Percentiles rank a stretch among this genome's conserved stretches.
Evolutionary conservation across 768 basidiomycete genomes (phyloP).

Genomic region (Rhodotorula paludigena): DNA sequence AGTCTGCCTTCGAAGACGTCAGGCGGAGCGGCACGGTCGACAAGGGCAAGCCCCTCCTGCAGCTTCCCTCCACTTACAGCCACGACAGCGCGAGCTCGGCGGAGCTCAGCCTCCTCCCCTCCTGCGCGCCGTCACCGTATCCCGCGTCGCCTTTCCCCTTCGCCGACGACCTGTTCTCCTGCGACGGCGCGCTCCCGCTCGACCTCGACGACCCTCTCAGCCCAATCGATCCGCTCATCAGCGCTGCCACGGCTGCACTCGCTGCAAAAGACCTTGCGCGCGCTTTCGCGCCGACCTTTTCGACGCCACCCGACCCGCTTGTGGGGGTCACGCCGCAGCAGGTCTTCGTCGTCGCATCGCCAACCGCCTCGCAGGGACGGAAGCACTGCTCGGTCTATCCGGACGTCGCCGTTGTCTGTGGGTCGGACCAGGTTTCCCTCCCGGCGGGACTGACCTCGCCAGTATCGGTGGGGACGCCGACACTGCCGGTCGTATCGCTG

Average conservation of each 20-base stretch:
- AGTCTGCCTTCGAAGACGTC: neutral
- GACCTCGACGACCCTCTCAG: neutral
- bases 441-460: too few species aligned
- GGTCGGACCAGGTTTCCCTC: too few species aligned
- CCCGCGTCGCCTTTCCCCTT: conserved; percentile 25
- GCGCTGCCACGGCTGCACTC: neutral
- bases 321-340: neutral
- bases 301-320: conserved; percentile 4
- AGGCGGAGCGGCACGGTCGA: neutral
- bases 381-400: conserved; percentile 28
- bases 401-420: neutral
- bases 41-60: neutral
- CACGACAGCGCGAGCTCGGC: conserved; percentile 1
- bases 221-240: conserved; percentile 27
- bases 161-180: neutral
- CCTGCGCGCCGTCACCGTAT: conserved; percentile 4
- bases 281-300: conserved; percentile 3
- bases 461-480: neutral
- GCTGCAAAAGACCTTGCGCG: neutral
- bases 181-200: neutral
- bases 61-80: neutral
- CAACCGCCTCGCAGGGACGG: neutral
- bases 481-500: neutral
- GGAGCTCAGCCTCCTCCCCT: neutral
- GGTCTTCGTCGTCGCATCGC: conserved; percentile 10